These are phyloP conservation scores for Leishmania amazonensis DNA, from an alignment of 208 protist genomes.

Conservation along the genomic window DNA sequence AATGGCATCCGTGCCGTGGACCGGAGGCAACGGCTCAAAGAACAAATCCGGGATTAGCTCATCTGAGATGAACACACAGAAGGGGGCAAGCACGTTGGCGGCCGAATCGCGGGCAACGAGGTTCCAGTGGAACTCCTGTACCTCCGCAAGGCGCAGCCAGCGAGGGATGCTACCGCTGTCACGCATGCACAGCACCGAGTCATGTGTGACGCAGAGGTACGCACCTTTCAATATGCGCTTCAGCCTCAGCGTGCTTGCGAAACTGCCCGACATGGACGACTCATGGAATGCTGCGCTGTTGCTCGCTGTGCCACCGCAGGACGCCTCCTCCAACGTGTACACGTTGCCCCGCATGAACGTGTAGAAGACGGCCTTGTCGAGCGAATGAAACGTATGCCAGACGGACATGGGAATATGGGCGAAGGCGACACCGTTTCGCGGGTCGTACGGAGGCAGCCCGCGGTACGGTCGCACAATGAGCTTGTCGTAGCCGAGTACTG, in stretches of 20 bases:
- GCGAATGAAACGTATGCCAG: slow-evolving; percentile 47
- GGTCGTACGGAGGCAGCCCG: slow-evolving; percentile 64
- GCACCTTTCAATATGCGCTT: slow-evolving; percentile 19
- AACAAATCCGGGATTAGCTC: slow-evolving; percentile 43
- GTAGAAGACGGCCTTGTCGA: slow-evolving; percentile 68
- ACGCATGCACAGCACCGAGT: slow-evolving; percentile 58
- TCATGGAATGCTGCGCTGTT: not conserved
- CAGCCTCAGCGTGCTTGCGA: slow-evolving; percentile 6
- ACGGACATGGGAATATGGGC: slow-evolving; percentile 54
- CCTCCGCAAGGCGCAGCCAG: slow-evolving; percentile 42
- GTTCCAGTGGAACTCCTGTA: slow-evolving; percentile 51
- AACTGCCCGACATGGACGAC: not conserved
- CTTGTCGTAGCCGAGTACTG: slow-evolving; percentile 58
- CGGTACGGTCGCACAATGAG: slow-evolving; percentile 48
- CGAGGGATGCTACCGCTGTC: slow-evolving; percentile 49
- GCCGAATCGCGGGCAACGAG: not conserved
- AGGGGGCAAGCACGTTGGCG: slow-evolving; percentile 15
- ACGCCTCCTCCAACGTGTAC: slow-evolving; percentile 15
- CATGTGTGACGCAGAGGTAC: slow-evolving; percentile 59
- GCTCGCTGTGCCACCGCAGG: too few relatives aligned
- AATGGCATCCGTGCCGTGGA: slow-evolving; percentile 30
- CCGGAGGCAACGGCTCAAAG: slow-evolving; percentile 43
- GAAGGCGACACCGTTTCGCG: slow-evolving; percentile 58
- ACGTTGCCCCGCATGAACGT: slow-evolving; percentile 46
- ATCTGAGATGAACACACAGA: slow-evolving; percentile 52